phyloP scores from a whole-genome alignment of 805 yeast species.

The Teunomyces gatunensis region DNA sequence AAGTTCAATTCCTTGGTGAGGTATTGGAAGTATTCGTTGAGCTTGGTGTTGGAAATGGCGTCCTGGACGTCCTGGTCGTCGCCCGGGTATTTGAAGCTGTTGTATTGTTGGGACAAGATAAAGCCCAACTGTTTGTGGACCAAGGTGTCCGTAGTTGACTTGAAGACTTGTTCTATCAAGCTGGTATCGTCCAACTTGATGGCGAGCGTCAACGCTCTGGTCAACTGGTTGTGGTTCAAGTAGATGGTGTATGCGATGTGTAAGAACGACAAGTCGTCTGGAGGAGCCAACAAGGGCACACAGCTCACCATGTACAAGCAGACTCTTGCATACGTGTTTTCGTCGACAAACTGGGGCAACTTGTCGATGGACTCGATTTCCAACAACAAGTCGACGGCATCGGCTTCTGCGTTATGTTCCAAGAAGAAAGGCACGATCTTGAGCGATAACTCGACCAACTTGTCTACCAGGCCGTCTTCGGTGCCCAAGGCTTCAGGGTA shows the following conservation, averaged over 20 bases:
- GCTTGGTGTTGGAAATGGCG: conserved; percentile 73
- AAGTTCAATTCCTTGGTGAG: conserved; percentile 84
- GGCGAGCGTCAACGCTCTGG: conserved; percentile 90
- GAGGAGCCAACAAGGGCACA: conserved; percentile 94
- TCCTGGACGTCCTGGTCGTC: conserved; percentile 72
- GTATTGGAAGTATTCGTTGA: conserved; percentile 76
- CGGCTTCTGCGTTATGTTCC: conserved; percentile 96
- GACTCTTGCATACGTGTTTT: conserved; percentile 79
- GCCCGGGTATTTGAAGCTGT: conserved; percentile 65
- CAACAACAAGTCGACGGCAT: conserved; percentile 89
- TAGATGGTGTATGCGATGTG: conserved; percentile 88
- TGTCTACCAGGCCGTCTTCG: conserved; percentile 32
- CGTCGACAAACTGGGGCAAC: conserved; percentile 81
- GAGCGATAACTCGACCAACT: conserved; percentile 63
- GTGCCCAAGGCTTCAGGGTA: conserved; percentile 51
- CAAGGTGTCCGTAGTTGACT: conserved; percentile 69
- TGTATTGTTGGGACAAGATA: conserved; percentile 82
- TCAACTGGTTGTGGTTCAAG: conserved; percentile 69
- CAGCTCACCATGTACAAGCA: conserved; percentile 94
- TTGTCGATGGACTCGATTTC: conserved; percentile 87
- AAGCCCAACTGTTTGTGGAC: conserved; percentile 89
- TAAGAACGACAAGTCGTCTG: conserved; percentile 83
- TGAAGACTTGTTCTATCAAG: conserved; percentile 75
- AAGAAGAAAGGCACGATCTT: conserved; percentile 85
- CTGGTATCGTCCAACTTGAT: conserved; percentile 82